Evolutionary conservation across 1,139 yeast species (phyloP).

Genomic region (Zygoascus meyerae): DNA sequence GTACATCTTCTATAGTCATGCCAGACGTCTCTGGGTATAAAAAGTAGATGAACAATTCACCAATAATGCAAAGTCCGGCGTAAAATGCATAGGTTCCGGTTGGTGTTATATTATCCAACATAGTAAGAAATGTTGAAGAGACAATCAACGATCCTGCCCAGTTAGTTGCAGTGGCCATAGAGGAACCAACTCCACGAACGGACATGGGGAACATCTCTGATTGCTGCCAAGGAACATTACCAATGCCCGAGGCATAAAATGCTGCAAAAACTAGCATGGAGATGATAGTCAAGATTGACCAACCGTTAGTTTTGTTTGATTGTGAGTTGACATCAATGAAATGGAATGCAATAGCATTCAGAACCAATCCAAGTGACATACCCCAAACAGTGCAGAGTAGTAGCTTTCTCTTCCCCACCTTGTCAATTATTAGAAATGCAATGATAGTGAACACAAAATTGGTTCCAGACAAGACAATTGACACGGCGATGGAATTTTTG

Average conservation of each 20-base stretch:
- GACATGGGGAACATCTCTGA: slow-evolving; percentile 89
- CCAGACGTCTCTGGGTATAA: slow-evolving; percentile 91
- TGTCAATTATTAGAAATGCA: slow-evolving; percentile 80
- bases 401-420: slow-evolving; percentile 77
- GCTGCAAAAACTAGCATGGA: slow-evolving; percentile 86
- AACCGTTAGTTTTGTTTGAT: slow-evolving; percentile 45
- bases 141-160: slow-evolving; percentile 94
- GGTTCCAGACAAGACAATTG: slow-evolving; percentile 86
- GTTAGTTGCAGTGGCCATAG: slow-evolving; percentile 85
- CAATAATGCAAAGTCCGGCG: slow-evolving; percentile 70
- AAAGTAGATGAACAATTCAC: slow-evolving; percentile 70
- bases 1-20: slow-evolving; percentile 85
- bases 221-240: slow-evolving; percentile 98
- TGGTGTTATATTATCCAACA: slow-evolving; percentile 89
- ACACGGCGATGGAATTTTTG: slow-evolving; percentile 79
- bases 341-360: slow-evolving; percentile 88
- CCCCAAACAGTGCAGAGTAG: slow-evolving; percentile 71
- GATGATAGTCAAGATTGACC: slow-evolving; percentile 83
- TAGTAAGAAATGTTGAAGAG: slow-evolving; percentile 86
- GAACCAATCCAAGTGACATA: slow-evolving; percentile 67
- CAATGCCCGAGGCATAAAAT: slow-evolving; percentile 87
- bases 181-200: slow-evolving; percentile 88
- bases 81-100: slow-evolving; percentile 89
- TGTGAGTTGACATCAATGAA: slow-evolving; percentile 50
- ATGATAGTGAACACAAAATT: slow-evolving; percentile 79